A percentile compares a stretch with the other conserved stretches of the same genome.
These are phyloP conservation scores for Fraxinus cuspidata DNA, from an alignment of 257 asterid species.

Conservation along the genomic window DNA sequence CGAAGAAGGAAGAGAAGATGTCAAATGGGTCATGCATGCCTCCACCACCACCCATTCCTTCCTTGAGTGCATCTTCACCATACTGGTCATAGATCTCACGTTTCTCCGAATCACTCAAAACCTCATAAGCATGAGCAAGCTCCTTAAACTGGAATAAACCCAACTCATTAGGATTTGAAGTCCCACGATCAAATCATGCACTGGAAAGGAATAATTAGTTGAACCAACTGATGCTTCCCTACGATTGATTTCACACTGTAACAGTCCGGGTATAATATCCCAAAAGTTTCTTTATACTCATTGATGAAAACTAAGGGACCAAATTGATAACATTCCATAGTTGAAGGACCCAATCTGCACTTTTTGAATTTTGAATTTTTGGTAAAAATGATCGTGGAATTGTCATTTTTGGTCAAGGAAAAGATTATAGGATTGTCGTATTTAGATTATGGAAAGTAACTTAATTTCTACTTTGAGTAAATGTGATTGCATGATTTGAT, in stretches of 20 bases:
- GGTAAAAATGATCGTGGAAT: no score
- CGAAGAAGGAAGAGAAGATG: slow-evolving; percentile 68
- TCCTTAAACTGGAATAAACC: slow-evolving; percentile 57
- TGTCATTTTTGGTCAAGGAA: no score
- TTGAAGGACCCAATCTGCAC: no score
- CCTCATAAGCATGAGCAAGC: slow-evolving; percentile 81
- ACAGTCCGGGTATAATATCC: background rate
- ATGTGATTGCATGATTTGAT: no score
- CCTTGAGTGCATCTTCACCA: slow-evolving; percentile 82
- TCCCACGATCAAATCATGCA: background rate
- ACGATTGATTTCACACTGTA: background rate
- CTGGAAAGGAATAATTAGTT: background rate
- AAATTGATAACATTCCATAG: no score
- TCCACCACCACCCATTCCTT: slow-evolving; percentile 62
- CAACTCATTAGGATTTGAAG: background rate
- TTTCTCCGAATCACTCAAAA: slow-evolving; percentile 66
- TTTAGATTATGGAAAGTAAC: no score
- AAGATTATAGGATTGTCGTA: no score
- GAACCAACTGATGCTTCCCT: background rate
- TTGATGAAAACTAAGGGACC: no score
- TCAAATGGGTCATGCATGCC: slow-evolving; percentile 73
- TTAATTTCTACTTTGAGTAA: no score
- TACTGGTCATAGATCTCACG: slow-evolving; percentile 75
- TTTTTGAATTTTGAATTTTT: no score
- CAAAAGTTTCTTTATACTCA: no score